Conservation (phyloP, 257 asterid species). For the Craterostigma plantagineum region DNA sequence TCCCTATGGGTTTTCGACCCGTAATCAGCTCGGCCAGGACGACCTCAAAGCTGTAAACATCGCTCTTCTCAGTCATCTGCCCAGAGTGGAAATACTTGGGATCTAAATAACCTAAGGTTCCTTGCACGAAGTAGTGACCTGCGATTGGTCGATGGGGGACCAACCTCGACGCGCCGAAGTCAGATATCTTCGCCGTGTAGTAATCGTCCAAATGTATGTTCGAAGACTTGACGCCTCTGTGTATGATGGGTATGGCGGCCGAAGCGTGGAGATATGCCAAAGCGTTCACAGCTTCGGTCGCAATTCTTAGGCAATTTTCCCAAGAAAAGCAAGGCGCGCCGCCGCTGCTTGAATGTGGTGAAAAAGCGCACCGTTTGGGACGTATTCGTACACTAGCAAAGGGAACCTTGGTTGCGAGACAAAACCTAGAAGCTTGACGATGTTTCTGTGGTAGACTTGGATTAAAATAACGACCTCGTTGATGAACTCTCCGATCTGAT, state of each 20-base stretch:
- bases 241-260: constrained; percentile 30
- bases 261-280: constrained; percentile 46
- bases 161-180: constrained; percentile 49
- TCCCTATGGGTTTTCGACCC: constrained; percentile 20
- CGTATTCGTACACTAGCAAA: constrained; percentile 26
- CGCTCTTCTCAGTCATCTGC: constrained; percentile 37
- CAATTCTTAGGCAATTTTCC: constrained; percentile 28
- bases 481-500: constrained; percentile 44
- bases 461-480: constrained; percentile 47
- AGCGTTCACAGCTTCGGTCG: constrained; percentile 32
- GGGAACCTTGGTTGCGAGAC: constrained; percentile 48
- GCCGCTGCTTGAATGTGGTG: constrained; percentile 24
- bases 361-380: constrained; percentile 22
- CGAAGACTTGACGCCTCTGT: constrained; percentile 45
- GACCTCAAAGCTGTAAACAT: constrained; percentile 47
- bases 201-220: constrained; percentile 28
- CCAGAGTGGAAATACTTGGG: constrained; percentile 41
- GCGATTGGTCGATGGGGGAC: constrained; percentile 31
- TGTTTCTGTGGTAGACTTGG: constrained; percentile 38
- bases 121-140: constrained; percentile 41
- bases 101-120: constrained; percentile 40
- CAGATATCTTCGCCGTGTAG: constrained; percentile 26
- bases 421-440: constrained; percentile 41
- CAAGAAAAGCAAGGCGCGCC: constrained; percentile 34
- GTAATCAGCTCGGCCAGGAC: constrained; percentile 46